Evolutionary conservation across 768 basidiomycete genomes (phyloP).

Genomic region (Rhizopogon vesiculosus): DNA sequence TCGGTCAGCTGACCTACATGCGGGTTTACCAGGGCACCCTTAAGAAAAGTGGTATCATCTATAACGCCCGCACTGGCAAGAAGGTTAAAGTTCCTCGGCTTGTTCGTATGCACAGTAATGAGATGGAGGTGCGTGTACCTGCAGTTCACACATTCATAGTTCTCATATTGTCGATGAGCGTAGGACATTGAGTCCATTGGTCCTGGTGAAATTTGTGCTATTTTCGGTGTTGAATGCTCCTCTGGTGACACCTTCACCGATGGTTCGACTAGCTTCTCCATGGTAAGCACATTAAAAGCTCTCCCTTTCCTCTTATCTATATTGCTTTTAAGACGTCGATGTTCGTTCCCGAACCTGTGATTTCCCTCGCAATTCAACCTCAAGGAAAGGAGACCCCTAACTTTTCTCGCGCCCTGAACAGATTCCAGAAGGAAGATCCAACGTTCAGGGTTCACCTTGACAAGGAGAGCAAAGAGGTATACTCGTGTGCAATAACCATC

Average conservation of each 20-base stretch:
- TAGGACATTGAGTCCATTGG: slow-evolving; percentile 92
- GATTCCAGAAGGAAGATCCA: slow-evolving; percentile 98
- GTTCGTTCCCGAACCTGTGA: slow-evolving; percentile 98
- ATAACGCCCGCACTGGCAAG: slow-evolving; percentile 92
- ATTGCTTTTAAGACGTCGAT: slow-evolving; percentile 71
- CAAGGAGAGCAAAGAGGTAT: slow-evolving; percentile 87
- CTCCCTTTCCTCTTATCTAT: background rate
- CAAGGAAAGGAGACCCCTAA: slow-evolving; percentile 91
- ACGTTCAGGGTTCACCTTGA: slow-evolving; percentile 98
- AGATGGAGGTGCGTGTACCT: slow-evolving; percentile 80
- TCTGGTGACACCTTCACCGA: slow-evolving; percentile 98
- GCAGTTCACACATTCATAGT: background rate
- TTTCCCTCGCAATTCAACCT: slow-evolving; percentile 91
- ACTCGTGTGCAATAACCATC: slow-evolving; percentile 3
- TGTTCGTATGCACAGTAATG: slow-evolving; percentile 97
- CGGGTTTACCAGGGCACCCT: slow-evolving; percentile 94
- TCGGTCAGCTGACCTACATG: slow-evolving; percentile 98
- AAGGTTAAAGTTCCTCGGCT: slow-evolving; percentile 94
- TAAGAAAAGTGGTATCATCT: slow-evolving; percentile 81
- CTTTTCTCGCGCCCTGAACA: slow-evolving; percentile 93
- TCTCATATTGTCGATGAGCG: background rate
- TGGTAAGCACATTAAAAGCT: slow-evolving; percentile 51
- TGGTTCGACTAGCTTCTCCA: slow-evolving; percentile 83
- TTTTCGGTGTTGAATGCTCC: slow-evolving; percentile 98
- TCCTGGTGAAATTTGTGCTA: slow-evolving; percentile 98